phyloP scores from a whole-genome alignment of 1,284 basidiomycete species.

The Pulveroboletus sp. region DNA sequence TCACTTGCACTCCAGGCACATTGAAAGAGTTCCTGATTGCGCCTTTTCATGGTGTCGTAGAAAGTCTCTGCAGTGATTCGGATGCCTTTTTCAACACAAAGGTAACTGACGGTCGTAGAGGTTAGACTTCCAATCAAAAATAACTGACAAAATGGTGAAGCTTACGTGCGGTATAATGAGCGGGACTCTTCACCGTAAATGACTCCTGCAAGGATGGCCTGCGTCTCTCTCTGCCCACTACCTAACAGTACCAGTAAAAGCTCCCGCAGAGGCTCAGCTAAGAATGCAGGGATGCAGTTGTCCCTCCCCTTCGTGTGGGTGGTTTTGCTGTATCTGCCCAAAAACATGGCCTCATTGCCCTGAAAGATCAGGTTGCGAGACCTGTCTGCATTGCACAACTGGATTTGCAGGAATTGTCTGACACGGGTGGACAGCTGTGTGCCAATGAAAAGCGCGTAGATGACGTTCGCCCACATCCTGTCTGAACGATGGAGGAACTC shows the following conservation, averaged over 20 bases:
- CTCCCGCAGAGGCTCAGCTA: not conserved
- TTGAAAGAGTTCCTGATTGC: constrained; percentile 3
- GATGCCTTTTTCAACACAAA: not conserved
- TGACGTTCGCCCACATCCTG: not conserved
- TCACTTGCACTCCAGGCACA: constrained; percentile 7
- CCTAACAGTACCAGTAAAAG: constrained; percentile 8
- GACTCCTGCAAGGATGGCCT: constrained; percentile 7
- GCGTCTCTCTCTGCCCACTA: constrained; percentile 1
- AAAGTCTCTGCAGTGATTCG: not conserved
- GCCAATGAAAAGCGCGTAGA: not conserved
- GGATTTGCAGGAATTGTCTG: not conserved
- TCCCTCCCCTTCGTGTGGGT: not conserved
- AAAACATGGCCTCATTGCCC: not conserved
- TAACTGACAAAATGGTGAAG: not conserved
- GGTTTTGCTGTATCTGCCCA: constrained; percentile 8
- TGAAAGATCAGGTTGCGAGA: constrained; percentile 4
- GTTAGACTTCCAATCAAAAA: not conserved
- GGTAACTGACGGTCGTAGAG: not conserved
- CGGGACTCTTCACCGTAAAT: not conserved
- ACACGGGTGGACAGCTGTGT: not conserved
- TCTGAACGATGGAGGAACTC: not conserved
- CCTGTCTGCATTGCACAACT: constrained; percentile 2
- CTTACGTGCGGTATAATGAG: constrained; percentile 5
- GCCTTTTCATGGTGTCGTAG: not conserved
- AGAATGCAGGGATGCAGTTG: constrained; percentile 7